phyloP scores from a whole-genome alignment of 495 filamentous ascomycete species.

The Letharia columbiana region DNA sequence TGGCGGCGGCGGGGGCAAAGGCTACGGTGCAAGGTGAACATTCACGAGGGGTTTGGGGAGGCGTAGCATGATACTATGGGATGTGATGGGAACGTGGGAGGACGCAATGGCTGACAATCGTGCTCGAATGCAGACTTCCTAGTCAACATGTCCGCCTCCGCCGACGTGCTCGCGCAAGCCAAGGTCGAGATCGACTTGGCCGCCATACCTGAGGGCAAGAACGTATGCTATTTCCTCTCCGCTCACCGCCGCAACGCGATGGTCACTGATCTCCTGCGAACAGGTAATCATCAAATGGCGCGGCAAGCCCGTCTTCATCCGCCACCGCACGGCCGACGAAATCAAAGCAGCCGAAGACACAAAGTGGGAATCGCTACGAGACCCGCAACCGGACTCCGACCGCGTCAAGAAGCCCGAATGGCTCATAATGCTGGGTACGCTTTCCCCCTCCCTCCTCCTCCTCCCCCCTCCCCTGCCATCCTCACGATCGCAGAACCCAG shows the following conservation, averaged over 20 bases:
- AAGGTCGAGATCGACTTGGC: conserved; percentile 96
- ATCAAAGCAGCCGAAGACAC: conserved; percentile 76
- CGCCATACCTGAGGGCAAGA: conserved; percentile 97
- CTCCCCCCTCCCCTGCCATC: background rate
- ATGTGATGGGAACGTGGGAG: background rate
- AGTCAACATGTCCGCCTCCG: conserved; percentile 98
- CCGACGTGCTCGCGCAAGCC: conserved; percentile 96
- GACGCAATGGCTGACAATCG: conserved; percentile 8
- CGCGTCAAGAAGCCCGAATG: conserved; percentile 98
- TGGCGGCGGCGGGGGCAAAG: conserved; percentile 89
- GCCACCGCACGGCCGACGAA: conserved; percentile 85
- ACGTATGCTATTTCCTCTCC: conserved; percentile 52
- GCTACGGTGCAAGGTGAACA: conserved; percentile 87
- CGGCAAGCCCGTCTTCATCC: conserved; percentile 99
- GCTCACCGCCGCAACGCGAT: background rate
- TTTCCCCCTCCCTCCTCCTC: background rate
- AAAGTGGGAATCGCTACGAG: conserved; percentile 70
- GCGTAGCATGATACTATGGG: conserved; percentile 6
- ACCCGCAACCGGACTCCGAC: conserved; percentile 83
- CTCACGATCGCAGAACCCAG: background rate
- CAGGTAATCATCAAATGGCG: conserved; percentile 99
- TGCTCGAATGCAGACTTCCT: conserved; percentile 68
- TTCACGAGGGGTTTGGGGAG: conserved; percentile 7
- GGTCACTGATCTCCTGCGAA: conserved; percentile 11
- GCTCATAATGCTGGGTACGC: conserved; percentile 94